phyloP scores from a whole-genome alignment of 2,329 filamentous ascomycete species.

The Fusarium devonianum region DNA sequence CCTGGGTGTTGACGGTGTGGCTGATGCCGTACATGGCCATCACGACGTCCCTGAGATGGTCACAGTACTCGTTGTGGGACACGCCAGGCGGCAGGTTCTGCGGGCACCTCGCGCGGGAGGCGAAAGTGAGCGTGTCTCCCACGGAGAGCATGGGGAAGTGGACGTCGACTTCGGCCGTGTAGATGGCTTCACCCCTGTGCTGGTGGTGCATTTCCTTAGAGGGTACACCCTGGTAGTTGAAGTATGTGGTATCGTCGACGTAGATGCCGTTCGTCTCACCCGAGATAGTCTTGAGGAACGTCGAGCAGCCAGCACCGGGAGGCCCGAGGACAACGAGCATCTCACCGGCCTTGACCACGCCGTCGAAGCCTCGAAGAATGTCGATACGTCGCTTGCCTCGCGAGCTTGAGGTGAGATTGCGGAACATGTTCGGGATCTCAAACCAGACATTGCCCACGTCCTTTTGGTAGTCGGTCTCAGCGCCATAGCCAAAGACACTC shows the following conservation, averaged over 20 bases:
- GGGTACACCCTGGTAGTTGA: conserved; percentile 34
- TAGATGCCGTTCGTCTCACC: conserved; percentile 72
- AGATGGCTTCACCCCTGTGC: conserved; percentile 31
- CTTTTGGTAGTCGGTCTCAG: conserved; percentile 57
- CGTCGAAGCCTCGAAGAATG: conserved; percentile 69
- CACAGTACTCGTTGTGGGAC: conserved; percentile 58
- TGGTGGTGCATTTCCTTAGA: conserved; percentile 31
- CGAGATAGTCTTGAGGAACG: conserved; percentile 63
- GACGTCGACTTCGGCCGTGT: conserved; percentile 36
- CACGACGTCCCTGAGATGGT: conserved; percentile 68
- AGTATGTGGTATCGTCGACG: conserved; percentile 54
- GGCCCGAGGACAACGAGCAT: conserved; percentile 75
- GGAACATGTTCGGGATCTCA: conserved; percentile 26
- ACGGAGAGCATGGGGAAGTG: conserved; percentile 65
- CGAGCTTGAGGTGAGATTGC: conserved; percentile 1
- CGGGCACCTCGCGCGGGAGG: conserved; percentile 66
- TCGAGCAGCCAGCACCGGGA: conserved; percentile 68
- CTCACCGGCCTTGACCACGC: conserved; percentile 69
- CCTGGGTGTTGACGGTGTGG: conserved; percentile 75
- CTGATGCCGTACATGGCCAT: conserved; percentile 71
- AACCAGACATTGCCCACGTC: conserved; percentile 48
- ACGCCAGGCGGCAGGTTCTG: conserved; percentile 65
- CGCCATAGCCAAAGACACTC: conserved; percentile 54
- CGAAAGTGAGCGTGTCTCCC: conserved; percentile 69
- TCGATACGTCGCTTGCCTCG: conserved; percentile 33